Conservation (phyloP, 2,329 filamentous ascomycete genomes). For the Microdochium trichocladiopsis region DNA sequence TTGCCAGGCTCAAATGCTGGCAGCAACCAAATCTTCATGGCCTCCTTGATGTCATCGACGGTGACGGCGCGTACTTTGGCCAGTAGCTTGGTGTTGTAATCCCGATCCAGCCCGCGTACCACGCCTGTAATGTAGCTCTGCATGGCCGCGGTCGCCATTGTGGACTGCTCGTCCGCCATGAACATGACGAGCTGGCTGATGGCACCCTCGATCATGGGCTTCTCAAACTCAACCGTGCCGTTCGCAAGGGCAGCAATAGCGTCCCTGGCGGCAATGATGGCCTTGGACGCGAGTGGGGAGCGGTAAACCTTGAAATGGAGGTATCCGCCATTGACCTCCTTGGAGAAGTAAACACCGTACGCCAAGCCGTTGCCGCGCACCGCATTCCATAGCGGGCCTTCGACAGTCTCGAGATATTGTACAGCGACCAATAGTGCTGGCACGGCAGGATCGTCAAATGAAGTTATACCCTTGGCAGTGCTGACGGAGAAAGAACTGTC, state of each 20-base stretch:
- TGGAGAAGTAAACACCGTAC: conserved; percentile 76
- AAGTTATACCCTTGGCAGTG: conserved; percentile 65
- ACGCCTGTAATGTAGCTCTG: conserved; percentile 80
- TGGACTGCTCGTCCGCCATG: conserved; percentile 84
- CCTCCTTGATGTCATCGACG: conserved; percentile 67
- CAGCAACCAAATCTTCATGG: conserved; percentile 68
- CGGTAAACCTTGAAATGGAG: conserved; percentile 84
- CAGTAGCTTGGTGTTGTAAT: conserved; percentile 73
- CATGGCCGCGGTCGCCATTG: conserved; percentile 73
- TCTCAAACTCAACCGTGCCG: conserved; percentile 67
- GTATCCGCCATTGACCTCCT: conserved; percentile 71
- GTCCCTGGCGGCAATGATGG: conserved; percentile 68
- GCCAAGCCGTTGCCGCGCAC: conserved; percentile 90
- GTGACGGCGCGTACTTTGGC: conserved; percentile 69
- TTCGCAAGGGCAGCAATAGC: conserved; percentile 69
- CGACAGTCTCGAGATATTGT: conserved; percentile 85
- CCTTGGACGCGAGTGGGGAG: conserved; percentile 82
- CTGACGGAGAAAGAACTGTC: conserved; percentile 86
- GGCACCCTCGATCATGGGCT: conserved; percentile 78
- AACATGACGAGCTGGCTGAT: conserved; percentile 82
- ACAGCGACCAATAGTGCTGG: conserved; percentile 83
- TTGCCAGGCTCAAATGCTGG: conserved; percentile 73
- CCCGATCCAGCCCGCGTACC: conserved; percentile 65
- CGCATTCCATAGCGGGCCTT: conserved; percentile 90
- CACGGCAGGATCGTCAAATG: conserved; percentile 68